Evolutionary conservation across 371 early-diverging fungal genomes (phyloP).

Genomic region (Paraphysoderma sedebokerense): DNA sequence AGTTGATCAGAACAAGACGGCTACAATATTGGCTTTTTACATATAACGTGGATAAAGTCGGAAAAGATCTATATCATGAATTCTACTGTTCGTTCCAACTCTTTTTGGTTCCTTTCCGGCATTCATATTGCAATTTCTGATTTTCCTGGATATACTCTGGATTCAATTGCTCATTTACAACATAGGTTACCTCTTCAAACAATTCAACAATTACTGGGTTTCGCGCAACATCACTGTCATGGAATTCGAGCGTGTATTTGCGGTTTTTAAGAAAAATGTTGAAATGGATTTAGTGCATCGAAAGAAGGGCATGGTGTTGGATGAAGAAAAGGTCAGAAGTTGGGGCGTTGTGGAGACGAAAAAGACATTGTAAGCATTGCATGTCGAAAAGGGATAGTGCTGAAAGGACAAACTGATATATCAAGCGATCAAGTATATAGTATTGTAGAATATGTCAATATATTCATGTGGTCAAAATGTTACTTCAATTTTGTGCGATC

Average conservation of each 20-base stretch:
- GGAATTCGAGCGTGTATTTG: constrained; percentile 53
- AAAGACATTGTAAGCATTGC: no score
- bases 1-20: constrained; percentile 38
- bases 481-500: no score
- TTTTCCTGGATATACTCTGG: not conserved
- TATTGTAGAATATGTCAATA: no score
- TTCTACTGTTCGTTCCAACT: constrained; percentile 33
- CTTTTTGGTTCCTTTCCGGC: not conserved
- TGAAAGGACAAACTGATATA: no score
- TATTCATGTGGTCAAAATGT: no score
- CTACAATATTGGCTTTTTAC: constrained; percentile 47
- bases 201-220: constrained; percentile 50
- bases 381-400: no score
- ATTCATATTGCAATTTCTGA: not conserved
- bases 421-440: no score
- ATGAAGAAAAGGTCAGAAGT: no score
- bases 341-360: no score
- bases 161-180: not conserved
- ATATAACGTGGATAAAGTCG: constrained; percentile 30
- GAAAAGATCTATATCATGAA: constrained; percentile 35
- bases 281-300: constrained; percentile 21
- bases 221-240: constrained; percentile 38
- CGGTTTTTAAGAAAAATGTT: constrained; percentile 27
- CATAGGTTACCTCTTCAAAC: constrained; percentile 43
- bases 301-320: no score